Evolutionary conservation across 1,284 basidiomycete species (phyloP).

Genomic region (Marasmius fiardii): DNA sequence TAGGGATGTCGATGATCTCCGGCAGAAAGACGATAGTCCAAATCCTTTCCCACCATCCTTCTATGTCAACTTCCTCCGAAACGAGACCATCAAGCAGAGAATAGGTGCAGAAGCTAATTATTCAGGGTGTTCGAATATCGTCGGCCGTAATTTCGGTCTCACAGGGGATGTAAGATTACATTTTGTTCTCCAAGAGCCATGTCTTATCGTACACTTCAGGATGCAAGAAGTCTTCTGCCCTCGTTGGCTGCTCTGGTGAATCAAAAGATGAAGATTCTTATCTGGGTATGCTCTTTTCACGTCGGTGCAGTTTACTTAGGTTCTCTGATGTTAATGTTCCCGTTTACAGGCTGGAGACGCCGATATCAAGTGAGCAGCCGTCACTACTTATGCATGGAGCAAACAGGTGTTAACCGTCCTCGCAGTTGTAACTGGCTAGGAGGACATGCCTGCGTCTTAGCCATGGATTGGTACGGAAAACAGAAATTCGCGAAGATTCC

Average conservation of each 20-base stretch:
- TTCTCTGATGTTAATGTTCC: background rate
- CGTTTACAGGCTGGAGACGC: slow-evolving; percentile 55
- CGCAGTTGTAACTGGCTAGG: slow-evolving; percentile 64
- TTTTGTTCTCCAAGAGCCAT: background rate
- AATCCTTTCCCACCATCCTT: slow-evolving; percentile 55
- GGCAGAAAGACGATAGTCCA: slow-evolving; percentile 43
- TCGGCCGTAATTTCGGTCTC: slow-evolving; percentile 34
- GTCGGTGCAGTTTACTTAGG: background rate
- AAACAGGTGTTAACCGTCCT: background rate
- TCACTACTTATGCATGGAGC: background rate
- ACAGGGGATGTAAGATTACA: slow-evolving; percentile 35
- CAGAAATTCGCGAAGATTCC: slow-evolving; percentile 42
- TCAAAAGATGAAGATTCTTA: slow-evolving; percentile 51
- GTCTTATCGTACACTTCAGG: slow-evolving; percentile 26
- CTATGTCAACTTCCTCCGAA: slow-evolving; percentile 44
- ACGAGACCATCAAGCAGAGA: slow-evolving; percentile 28
- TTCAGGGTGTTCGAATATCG: slow-evolving; percentile 41
- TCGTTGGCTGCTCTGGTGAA: slow-evolving; percentile 49
- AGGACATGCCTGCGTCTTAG: slow-evolving; percentile 47
- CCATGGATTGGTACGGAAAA: slow-evolving; percentile 65
- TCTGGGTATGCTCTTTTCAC: slow-evolving; percentile 44
- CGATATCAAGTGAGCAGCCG: slow-evolving; percentile 50
- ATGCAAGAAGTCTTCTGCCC: slow-evolving; percentile 52
- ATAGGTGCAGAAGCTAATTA: slow-evolving; percentile 55
- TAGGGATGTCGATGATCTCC: slow-evolving; percentile 51